These are phyloP conservation scores for Harringtonia lauricola DNA, from an alignment of 2,329 filamentous ascomycete species.

Conservation along the genomic window DNA sequence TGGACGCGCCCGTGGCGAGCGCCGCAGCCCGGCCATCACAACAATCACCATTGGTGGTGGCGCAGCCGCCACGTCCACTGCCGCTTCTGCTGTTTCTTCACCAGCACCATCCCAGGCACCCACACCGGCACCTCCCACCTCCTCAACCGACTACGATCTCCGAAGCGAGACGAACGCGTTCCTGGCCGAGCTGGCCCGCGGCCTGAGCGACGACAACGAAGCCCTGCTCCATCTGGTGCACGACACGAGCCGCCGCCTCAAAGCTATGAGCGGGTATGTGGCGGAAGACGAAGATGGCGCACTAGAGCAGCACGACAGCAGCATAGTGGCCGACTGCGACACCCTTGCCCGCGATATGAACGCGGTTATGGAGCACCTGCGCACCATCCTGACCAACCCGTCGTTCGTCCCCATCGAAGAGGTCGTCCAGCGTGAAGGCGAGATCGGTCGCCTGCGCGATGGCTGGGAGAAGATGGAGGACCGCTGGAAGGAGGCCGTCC, in stretches of 20 bases:
- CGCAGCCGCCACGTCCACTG: conserved; percentile 8
- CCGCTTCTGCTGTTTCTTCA: neutral
- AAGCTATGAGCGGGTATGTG: conserved; percentile 50
- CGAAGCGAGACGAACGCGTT: conserved; percentile 86
- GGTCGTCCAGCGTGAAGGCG: conserved; percentile 82
- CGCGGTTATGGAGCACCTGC: conserved; percentile 66
- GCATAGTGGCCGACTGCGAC: conserved; percentile 23
- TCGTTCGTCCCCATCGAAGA: conserved; percentile 95
- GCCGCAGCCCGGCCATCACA: conserved; percentile 41
- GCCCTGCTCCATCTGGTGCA: conserved; percentile 61
- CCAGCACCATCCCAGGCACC: neutral
- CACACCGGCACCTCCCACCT: neutral
- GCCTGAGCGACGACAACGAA: conserved; percentile 87
- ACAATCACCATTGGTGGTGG: conserved; percentile 48
- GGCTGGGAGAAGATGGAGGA: conserved; percentile 92
- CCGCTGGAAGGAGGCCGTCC: conserved; percentile 80
- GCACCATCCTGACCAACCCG: conserved; percentile 80
- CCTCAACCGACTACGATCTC: conserved; percentile 49
- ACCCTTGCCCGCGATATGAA: conserved; percentile 69
- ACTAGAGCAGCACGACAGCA: conserved; percentile 12
- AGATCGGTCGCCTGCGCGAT: conserved; percentile 70
- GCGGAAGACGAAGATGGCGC: conserved; percentile 16
- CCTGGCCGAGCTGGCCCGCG: conserved; percentile 71
- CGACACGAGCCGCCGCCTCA: conserved; percentile 59
- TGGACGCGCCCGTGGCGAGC: conserved; percentile 48